A percentile compares a stretch with the other conserved stretches of the same genome.
These are phyloP conservation scores for Diutina siamensis DNA, from an alignment of 1,139 yeast genomes.

Conservation along the genomic window DNA sequence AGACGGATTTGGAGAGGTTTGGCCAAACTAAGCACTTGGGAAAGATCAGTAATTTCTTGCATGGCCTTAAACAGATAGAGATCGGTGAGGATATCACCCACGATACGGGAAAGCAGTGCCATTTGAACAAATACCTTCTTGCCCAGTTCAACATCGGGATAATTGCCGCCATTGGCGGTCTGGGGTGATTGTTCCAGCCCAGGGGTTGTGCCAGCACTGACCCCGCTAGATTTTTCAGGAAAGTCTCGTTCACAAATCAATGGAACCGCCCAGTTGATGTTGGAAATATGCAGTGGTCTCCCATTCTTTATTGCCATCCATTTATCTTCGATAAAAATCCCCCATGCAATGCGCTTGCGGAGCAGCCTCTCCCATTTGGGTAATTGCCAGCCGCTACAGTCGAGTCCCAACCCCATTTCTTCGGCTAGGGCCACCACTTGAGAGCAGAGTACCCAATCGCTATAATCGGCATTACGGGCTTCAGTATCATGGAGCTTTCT, in stretches of 20 bases:
- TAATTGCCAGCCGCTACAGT: slow-evolving; percentile 77
- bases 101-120: slow-evolving; percentile 55
- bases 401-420: slow-evolving; percentile 75
- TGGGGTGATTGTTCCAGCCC: slow-evolving; percentile 1
- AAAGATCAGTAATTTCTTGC: slow-evolving; percentile 42
- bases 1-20: slow-evolving; percentile 76
- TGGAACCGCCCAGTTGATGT: slow-evolving; percentile 58
- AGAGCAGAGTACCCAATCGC: slow-evolving; percentile 79
- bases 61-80: slow-evolving; percentile 64
- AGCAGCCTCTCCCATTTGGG: slow-evolving; percentile 91
- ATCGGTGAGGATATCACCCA: slow-evolving; percentile 59
- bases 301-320: slow-evolving; percentile 76
- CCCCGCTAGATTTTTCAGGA: slow-evolving; percentile 46
- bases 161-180: not conserved
- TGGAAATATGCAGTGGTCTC: slow-evolving; percentile 66
- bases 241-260: slow-evolving; percentile 61
- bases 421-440: slow-evolving; percentile 81
- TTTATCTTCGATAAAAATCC: slow-evolving; percentile 79
- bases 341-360: slow-evolving; percentile 83
- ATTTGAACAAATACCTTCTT: slow-evolving; percentile 58
- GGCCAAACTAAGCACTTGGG: slow-evolving; percentile 58
- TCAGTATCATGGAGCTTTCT: not conserved
- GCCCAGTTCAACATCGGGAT: slow-evolving; percentile 55
- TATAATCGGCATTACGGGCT: slow-evolving; percentile 35
- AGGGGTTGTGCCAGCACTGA: not conserved